Conservation (phyloP, 352 stramenopile species). For the Pythium grandisporangium region DNA sequence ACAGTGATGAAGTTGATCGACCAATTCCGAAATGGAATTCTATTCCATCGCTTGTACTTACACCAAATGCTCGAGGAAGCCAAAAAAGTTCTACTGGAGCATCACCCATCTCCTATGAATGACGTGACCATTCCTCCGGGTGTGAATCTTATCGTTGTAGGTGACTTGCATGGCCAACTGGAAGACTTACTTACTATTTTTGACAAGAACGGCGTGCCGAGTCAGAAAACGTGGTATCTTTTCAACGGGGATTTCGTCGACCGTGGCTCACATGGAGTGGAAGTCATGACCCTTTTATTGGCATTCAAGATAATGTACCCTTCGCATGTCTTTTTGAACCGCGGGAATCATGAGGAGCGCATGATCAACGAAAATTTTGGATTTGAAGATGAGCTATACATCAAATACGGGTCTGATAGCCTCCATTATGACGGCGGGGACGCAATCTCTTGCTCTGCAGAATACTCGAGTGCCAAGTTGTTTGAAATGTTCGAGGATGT, state of each 20-base stretch:
- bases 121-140: conserved; percentile 61
- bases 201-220: conserved; percentile 86
- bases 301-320: conserved; percentile 88
- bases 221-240: conserved; percentile 85
- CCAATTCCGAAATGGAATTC: conserved; percentile 78
- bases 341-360: conserved; percentile 93
- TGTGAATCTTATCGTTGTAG: conserved; percentile 87
- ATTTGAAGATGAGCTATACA: conserved; percentile 79
- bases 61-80: conserved; percentile 66
- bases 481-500: conserved; percentile 83
- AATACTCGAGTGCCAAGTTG: conserved; percentile 67
- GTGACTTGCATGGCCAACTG: conserved; percentile 90
- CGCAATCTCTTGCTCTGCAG: conserved; percentile 45
- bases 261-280: conserved; percentile 86
- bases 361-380: conserved; percentile 91
- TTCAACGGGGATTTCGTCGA: conserved; percentile 97
- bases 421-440: conserved; percentile 62
- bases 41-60: conserved; percentile 69
- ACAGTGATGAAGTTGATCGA: conserved; percentile 78
- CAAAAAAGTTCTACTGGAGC: conserved; percentile 37
- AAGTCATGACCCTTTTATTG: conserved; percentile 87
- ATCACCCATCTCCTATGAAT: conserved; percentile 57
- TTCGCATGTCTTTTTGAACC: conserved; percentile 88
- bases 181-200: conserved; percentile 93
- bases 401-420: conserved; percentile 69